Conservation (phyloP, 2,329 filamentous ascomycete species). For the Phyllosticta citrichinensis region DNA sequence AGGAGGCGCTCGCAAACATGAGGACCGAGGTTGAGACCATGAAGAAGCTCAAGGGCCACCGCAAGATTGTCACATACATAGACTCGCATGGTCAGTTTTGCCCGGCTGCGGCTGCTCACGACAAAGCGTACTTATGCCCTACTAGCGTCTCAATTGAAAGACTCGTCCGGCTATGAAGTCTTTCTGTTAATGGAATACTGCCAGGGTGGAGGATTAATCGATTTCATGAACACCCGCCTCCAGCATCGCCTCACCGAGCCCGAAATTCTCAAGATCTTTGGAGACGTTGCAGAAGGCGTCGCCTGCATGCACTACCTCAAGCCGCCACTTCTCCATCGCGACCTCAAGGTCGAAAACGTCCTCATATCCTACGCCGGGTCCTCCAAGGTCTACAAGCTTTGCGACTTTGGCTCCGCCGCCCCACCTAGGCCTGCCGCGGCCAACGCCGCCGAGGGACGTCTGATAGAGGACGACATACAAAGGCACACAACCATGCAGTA, state of each 20-base stretch:
- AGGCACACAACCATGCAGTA: conserved; percentile 97
- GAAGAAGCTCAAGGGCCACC: conserved; percentile 97
- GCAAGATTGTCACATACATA: conserved; percentile 93
- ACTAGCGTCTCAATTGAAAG: conserved; percentile 75
- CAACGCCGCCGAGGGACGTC: conserved; percentile 75
- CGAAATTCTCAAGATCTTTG: conserved; percentile 94
- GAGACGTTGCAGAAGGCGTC: conserved; percentile 89
- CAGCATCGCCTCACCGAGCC: conserved; percentile 96
- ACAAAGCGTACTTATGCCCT: background rate
- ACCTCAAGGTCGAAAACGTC: conserved; percentile 97
- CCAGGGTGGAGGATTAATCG: conserved; percentile 86
- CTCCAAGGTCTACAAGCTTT: conserved; percentile 82
- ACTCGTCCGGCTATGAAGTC: conserved; percentile 82
- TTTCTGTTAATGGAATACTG: conserved; percentile 98
- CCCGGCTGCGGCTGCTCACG: background rate
- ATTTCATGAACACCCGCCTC: conserved; percentile 98
- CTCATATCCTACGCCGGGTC: conserved; percentile 64
- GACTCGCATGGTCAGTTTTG: conserved; percentile 61
- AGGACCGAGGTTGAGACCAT: conserved; percentile 98
- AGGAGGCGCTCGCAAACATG: conserved; percentile 90
- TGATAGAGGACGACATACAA: conserved; percentile 95
- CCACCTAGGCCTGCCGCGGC: conserved; percentile 74
- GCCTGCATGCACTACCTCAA: conserved; percentile 99
- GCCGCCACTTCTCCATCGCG: conserved; percentile 81
- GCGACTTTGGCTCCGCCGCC: conserved; percentile 92